Evolutionary conservation across 306 rosid genomes (phyloP).

Genomic region (Trifolium repens): DNA sequence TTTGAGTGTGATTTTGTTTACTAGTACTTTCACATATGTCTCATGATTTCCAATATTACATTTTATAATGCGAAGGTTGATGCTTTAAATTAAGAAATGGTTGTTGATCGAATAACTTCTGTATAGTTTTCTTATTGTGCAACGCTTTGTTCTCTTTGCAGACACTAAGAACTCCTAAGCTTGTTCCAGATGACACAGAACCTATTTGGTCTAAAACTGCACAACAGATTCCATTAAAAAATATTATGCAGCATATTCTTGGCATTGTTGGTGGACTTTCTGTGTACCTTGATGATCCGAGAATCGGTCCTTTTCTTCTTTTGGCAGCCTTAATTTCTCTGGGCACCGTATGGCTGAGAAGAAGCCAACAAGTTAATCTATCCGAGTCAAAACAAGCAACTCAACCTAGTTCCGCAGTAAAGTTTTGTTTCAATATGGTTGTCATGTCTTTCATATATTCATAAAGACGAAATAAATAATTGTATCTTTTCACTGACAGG

Average conservation of each 20-base stretch:
- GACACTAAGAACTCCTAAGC: constrained; percentile 74
- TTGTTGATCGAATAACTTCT: background rate
- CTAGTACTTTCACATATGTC: background rate
- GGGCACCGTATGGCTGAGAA: constrained; percentile 74
- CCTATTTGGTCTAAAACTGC: constrained; percentile 65
- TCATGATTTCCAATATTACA: background rate
- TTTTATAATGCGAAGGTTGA: constrained; percentile 17
- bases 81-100: constrained; percentile 15
- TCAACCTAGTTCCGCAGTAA: constrained; percentile 61
- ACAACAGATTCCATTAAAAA: constrained; percentile 53
- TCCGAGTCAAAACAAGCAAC: constrained; percentile 48
- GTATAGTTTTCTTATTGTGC: constrained; percentile 7
- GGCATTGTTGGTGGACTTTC: constrained; percentile 49
- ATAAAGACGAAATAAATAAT: constrained; percentile 10
- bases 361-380: constrained; percentile 59
- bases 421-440: constrained; percentile 21
- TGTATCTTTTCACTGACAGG: constrained; percentile 34
- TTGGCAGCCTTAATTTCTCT: constrained; percentile 77
- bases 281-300: constrained; percentile 70
- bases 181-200: constrained; percentile 72
- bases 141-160: constrained; percentile 42
- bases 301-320: constrained; percentile 84
- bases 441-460: constrained; percentile 12
- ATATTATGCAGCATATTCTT: constrained; percentile 52
- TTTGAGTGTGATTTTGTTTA: background rate